A percentile compares a stretch with the other conserved stretches of the same genome.
phyloP scores from a whole-genome alignment of 257 asterid genomes.

The Nicotiana undulata region DNA sequence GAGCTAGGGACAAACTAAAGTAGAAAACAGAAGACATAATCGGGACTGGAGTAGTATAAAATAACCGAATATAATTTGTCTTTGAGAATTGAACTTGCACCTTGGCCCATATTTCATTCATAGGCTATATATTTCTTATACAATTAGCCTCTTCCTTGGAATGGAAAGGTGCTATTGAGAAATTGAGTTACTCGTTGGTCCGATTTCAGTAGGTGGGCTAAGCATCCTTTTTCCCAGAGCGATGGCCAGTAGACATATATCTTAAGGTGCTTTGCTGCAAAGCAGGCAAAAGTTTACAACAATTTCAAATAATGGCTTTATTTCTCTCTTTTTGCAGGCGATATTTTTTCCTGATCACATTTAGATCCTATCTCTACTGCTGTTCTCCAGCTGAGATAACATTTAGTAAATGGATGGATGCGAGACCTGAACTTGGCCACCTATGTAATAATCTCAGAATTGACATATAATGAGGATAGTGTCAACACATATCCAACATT shows the following conservation, averaged over 20 bases:
- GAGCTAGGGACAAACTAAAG: background rate
- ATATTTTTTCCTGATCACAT: conserved; percentile 81
- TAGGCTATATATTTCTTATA: background rate
- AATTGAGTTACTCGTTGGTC: background rate
- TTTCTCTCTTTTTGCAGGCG: conserved; percentile 53
- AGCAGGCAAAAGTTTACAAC: background rate
- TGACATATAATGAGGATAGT: conserved; percentile 29
- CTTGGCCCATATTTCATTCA: background rate
- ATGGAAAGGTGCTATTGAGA: background rate
- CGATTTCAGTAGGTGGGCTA: background rate
- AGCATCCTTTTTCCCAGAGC: background rate
- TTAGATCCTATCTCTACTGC: conserved; percentile 84
- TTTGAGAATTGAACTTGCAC: background rate
- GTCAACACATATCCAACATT: background rate
- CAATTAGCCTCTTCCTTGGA: background rate
- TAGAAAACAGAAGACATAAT: background rate
- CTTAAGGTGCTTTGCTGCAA: background rate
- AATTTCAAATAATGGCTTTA: background rate
- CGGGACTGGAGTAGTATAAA: background rate
- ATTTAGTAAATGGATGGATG: conserved; percentile 77
- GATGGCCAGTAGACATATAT: background rate
- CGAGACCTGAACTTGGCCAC: conserved; percentile 94
- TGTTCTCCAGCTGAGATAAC: conserved; percentile 45
- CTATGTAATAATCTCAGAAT: conserved; percentile 82
- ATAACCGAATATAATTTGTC: background rate